phyloP scores from a whole-genome alignment of 192 early-diverging fungal genomes.

The Oehlia diaphana region DNA sequence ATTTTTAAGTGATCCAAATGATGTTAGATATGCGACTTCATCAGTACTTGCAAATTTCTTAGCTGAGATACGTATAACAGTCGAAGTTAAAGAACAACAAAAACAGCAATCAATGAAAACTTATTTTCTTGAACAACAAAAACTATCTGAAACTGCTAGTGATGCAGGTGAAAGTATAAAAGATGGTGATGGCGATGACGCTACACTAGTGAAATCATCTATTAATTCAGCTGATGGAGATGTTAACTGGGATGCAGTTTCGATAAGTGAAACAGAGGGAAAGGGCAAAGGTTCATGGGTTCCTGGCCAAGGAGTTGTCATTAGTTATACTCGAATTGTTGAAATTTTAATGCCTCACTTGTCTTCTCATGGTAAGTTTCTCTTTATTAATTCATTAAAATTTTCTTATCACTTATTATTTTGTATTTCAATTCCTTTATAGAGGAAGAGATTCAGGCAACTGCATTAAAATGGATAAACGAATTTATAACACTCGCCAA shows the following conservation, averaged over 20 bases:
- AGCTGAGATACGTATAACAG: constrained; percentile 79
- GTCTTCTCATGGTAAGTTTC: constrained; percentile 48
- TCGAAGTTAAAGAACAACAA: constrained; percentile 60
- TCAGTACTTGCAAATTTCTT: constrained; percentile 87
- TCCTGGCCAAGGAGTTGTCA: constrained; percentile 71
- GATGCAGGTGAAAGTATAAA: constrained; percentile 16
- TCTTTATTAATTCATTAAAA: not conserved
- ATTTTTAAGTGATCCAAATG: constrained; percentile 89
- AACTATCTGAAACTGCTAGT: constrained; percentile 8
- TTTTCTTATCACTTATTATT: not conserved
- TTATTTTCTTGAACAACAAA: constrained; percentile 27
- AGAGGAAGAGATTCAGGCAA: constrained; percentile 91
- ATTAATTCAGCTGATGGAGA: constrained; percentile 5
- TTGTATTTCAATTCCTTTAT: constrained; percentile 24
- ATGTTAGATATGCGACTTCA: constrained; percentile 83
- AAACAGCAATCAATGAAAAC: constrained; percentile 39
- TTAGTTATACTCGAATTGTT: constrained; percentile 85
- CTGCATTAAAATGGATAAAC: constrained; percentile 89
- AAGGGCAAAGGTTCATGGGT: constrained; percentile 63
- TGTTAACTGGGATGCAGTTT: constrained; percentile 22
- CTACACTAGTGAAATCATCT: constrained; percentile 23
- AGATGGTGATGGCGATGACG: constrained; percentile 24
- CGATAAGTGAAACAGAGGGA: constrained; percentile 40
- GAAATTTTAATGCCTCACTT: constrained; percentile 85
- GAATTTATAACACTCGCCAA: constrained; percentile 84